Evolutionary conservation across 331 rosid species (phyloP).

Genomic region (Malus hybrid): DNA sequence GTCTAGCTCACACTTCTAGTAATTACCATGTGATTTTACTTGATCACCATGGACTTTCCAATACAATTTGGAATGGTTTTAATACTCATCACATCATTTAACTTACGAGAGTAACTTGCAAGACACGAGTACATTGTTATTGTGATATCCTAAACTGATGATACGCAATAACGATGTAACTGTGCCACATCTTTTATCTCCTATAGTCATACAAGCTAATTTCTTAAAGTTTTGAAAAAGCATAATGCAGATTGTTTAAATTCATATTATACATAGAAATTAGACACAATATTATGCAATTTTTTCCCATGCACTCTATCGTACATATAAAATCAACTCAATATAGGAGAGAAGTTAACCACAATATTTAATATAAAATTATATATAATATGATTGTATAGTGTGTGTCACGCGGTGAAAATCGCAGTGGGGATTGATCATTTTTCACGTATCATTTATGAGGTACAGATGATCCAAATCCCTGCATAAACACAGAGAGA

Average conservation of each 20-base stretch:
- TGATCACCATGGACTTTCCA: neutral
- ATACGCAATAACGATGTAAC: no score
- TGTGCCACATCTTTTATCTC: no score
- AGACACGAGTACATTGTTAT: no score
- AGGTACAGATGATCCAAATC: slow-evolving; percentile 4
- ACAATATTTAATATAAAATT: neutral
- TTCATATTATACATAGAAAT: neutral
- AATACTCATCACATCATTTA: no score
- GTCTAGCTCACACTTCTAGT: neutral
- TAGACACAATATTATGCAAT: neutral
- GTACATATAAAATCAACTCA: neutral
- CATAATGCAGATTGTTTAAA: no score
- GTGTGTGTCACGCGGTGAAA: neutral
- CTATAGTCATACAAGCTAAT: no score
- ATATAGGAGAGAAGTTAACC: neutral
- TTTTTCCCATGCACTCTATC: neutral
- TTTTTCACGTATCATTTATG: slow-evolving; percentile 8
- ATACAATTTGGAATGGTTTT: neutral
- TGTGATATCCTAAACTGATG: no score
- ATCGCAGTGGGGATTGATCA: neutral
- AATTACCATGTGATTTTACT: neutral
- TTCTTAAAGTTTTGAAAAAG: no score
- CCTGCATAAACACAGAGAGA: slow-evolving; percentile 10
- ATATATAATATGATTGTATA: neutral
- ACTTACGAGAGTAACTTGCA: no score